Evolutionary conservation across 495 filamentous ascomycete genomes (phyloP).

Genomic region (Bacidia gigantensis): DNA sequence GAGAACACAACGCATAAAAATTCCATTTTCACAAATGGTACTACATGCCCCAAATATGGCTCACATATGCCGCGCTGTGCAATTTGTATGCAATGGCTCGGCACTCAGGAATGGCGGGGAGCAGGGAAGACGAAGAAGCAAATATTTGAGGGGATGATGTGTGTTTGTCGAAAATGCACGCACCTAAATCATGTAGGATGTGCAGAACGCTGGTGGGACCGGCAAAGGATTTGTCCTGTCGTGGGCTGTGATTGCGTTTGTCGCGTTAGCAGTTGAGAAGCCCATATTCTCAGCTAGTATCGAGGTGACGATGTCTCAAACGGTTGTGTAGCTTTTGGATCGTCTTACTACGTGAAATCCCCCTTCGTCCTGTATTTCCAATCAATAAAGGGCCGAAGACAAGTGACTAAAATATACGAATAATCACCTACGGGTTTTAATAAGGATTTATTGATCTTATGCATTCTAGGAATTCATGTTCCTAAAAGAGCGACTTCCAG

Average conservation of each 20-base stretch:
- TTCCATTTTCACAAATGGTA: conserved; percentile 27
- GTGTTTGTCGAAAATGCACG: conserved; percentile 77
- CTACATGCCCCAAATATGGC: conserved; percentile 72
- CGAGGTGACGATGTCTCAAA: too few relatives aligned
- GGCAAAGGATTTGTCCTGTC: conserved; percentile 71
- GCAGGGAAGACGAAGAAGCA: conserved; percentile 23
- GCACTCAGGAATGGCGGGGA: conserved; percentile 47
- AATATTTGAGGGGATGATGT: conserved; percentile 36
- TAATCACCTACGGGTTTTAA: too few relatives aligned
- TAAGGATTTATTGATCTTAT: too few relatives aligned
- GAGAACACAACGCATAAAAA: conserved; percentile 18
- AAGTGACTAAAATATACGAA: too few relatives aligned
- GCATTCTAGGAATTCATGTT: too few relatives aligned
- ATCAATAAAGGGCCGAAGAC: too few relatives aligned
- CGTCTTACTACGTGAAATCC: too few relatives aligned
- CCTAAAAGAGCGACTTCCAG: too few relatives aligned
- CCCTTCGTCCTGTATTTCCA: too few relatives aligned
- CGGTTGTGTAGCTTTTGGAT: too few relatives aligned
- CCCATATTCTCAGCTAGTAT: too few relatives aligned
- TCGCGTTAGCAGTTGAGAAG: too few relatives aligned
- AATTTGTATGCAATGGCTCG: conserved; percentile 75
- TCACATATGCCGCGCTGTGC: conserved; percentile 80
- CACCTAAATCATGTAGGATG: conserved; percentile 87
- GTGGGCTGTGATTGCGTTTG: conserved; percentile 82
- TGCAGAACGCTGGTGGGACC: conserved; percentile 73